These are phyloP conservation scores for Sporothrix globosa DNA, from an alignment of 2,329 filamentous ascomycete genomes.

Conservation along the genomic window DNA sequence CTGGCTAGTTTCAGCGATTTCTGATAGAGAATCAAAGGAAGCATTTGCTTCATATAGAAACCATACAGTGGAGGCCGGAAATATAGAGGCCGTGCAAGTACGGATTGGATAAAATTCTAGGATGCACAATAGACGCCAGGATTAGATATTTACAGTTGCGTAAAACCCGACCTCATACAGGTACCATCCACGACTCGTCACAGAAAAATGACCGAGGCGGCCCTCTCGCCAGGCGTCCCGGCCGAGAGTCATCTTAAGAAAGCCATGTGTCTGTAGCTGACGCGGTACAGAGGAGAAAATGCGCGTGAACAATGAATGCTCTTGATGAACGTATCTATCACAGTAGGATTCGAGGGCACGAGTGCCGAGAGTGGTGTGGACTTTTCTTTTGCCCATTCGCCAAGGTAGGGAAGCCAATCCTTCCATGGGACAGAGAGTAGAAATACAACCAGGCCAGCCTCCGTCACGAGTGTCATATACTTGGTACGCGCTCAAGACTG, in stretches of 20 bases:
- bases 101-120: too few species aligned
- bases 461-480: too few species aligned
- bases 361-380: not conserved
- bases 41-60: too few species aligned
- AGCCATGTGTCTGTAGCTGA: not conserved
- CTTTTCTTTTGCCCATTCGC: not conserved
- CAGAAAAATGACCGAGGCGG: not conserved
- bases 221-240: not conserved
- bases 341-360: not conserved
- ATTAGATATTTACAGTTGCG: not conserved
- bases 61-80: too few species aligned
- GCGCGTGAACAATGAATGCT: not conserved
- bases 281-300: not conserved
- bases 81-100: too few species aligned
- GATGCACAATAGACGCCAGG: not conserved
- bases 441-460: not conserved
- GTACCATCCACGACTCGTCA: not conserved
- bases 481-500: too few species aligned
- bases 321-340: not conserved
- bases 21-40: too few species aligned
- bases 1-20: too few species aligned
- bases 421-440: not conserved
- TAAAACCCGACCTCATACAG: not conserved
- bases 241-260: not conserved
- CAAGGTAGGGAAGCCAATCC: slow-evolving; percentile 4